Evolutionary conservation across 2,329 filamentous ascomycete species (phyloP).

Genomic region (Lasiodiplodia sp.): DNA sequence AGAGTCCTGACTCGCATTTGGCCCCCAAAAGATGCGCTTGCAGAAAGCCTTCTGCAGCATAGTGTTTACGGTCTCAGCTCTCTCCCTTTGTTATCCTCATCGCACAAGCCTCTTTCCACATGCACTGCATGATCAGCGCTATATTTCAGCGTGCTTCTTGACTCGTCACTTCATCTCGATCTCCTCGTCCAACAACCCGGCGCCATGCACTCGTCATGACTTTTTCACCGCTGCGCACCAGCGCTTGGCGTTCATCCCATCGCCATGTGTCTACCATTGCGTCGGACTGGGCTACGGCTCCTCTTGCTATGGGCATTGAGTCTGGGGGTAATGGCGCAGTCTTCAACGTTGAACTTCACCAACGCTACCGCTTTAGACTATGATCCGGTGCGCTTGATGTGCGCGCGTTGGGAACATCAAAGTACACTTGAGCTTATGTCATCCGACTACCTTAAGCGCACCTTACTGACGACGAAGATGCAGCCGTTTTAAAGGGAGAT

Average conservation of each 20-base stretch:
- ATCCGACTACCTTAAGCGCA: background rate
- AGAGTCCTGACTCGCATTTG: background rate
- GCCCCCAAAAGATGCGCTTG: background rate
- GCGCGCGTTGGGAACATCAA: constrained; percentile 19
- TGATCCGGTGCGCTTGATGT: constrained; percentile 10
- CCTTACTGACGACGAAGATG: background rate
- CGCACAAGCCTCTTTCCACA: background rate
- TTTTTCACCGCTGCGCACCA: background rate
- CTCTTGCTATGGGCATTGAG: background rate
- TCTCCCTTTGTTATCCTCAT: background rate
- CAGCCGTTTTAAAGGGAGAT: constrained; percentile 25
- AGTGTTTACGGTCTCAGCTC: background rate
- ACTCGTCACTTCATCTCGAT: background rate
- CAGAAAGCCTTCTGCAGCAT: background rate
- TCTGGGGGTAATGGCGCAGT: background rate
- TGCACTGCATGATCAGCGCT: background rate
- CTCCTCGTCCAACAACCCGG: background rate
- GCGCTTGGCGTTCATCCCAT: background rate
- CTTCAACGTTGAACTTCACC: background rate
- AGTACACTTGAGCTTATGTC: background rate
- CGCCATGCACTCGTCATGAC: background rate
- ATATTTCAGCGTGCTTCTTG: background rate
- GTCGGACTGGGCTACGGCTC: background rate
- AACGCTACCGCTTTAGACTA: constrained; percentile 9
- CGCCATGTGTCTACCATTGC: background rate